Evolutionary conservation across 169 alveolate genomes (phyloP).

Genomic region (Babesia ovis): DNA sequence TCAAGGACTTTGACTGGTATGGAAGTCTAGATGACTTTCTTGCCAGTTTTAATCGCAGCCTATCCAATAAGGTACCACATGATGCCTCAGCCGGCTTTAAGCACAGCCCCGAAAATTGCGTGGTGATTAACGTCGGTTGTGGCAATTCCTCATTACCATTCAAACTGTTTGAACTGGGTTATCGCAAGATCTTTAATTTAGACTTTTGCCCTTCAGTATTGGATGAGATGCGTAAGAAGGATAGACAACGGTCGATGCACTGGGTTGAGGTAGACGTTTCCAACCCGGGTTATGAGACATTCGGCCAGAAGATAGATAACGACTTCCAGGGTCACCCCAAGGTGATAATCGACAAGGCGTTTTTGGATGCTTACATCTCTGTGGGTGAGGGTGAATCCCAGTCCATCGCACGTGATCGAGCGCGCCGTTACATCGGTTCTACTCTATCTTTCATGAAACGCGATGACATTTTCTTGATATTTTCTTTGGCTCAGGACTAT

Average conservation of each 20-base stretch:
- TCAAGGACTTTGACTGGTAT: conserved; percentile 77
- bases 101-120: conserved; percentile 36
- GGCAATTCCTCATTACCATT: conserved; percentile 72
- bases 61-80: conserved; percentile 20
- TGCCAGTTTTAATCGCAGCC: conserved; percentile 29
- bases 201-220: conserved; percentile 72
- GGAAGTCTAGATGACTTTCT: conserved; percentile 63
- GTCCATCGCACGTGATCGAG: conserved; percentile 64
- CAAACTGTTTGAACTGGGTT: conserved; percentile 70
- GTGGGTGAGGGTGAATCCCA: conserved; percentile 68
- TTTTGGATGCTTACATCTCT: conserved; percentile 75
- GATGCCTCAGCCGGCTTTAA: conserved; percentile 7
- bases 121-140: conserved; percentile 72
- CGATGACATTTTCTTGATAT: conserved; percentile 71
- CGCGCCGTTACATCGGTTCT: conserved; percentile 61
- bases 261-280: conserved; percentile 69
- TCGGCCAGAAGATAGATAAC: conserved; percentile 35
- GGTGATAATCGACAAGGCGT: conserved; percentile 77
- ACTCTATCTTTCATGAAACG: conserved; percentile 56
- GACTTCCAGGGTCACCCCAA: conserved; percentile 51
- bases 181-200: conserved; percentile 50
- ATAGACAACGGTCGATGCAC: conserved; percentile 38
- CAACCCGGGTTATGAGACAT: conserved; percentile 24
- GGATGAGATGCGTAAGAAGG: conserved; percentile 64
- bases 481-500: conserved; percentile 73